Conservation (phyloP, 2,329 filamentous ascomycete species). For the Colletotrichum gloeosporioides region DNA sequence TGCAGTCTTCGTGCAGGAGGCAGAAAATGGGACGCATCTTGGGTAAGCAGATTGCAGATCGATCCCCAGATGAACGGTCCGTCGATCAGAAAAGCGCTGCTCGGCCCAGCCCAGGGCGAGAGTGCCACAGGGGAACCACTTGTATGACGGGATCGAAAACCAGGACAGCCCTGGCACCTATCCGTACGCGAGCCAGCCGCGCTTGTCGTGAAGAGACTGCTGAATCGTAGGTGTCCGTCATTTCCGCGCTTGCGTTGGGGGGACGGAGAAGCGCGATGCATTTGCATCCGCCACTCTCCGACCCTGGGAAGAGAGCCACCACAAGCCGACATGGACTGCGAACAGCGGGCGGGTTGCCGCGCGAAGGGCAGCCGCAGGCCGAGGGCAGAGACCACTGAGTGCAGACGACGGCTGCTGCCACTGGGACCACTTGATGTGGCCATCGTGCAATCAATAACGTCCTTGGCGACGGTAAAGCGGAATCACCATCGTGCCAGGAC, state of each 20-base stretch:
- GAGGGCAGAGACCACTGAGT: neutral
- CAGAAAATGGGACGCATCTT: neutral
- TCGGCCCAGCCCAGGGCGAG: neutral
- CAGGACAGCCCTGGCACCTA: neutral
- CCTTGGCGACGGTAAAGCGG: conserved; percentile 2
- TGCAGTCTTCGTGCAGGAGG: neutral
- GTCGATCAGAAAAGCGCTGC: conserved; percentile 13
- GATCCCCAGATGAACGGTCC: conserved; percentile 10
- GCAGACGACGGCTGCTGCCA: neutral
- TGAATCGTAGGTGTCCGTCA: neutral
- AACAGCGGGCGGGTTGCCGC: neutral
- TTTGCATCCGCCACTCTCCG: neutral
- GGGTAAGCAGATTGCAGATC: conserved; percentile 16
- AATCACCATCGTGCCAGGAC: neutral
- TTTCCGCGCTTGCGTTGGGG: conserved; percentile 16
- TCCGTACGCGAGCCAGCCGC: neutral
- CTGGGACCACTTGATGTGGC: neutral
- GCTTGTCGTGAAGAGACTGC: conserved; percentile 9
- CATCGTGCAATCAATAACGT: neutral
- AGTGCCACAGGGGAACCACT: conserved; percentile 5
- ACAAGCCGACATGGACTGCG: neutral
- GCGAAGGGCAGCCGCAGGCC: neutral
- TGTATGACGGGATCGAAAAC: neutral
- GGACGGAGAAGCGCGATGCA: conserved; percentile 12
- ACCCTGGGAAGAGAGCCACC: neutral